phyloP scores from a whole-genome alignment of 2,329 filamentous ascomycete genomes.

The Bimuria novae-zelandiae region DNA sequence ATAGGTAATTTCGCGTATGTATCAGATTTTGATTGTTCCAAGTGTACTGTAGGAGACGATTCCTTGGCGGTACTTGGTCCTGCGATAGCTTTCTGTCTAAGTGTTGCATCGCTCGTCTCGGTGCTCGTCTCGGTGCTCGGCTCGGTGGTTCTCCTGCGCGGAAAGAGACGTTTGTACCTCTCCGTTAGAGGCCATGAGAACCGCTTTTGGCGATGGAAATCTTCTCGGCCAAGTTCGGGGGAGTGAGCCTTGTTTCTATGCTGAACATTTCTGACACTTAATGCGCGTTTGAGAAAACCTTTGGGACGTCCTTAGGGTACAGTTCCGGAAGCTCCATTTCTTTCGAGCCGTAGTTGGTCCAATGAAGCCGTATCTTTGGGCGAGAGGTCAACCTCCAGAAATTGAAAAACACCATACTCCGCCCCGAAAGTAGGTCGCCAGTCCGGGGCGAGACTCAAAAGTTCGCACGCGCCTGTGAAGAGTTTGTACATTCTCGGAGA shows the following conservation, averaged over 20 bases:
- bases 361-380: neutral
- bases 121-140: too few relatives aligned
- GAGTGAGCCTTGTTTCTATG: neutral
- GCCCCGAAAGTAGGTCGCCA: conserved; percentile 7
- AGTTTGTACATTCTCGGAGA: conserved; percentile 4
- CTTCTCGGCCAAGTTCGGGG: neutral
- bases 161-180: neutral
- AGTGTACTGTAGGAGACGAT: too few relatives aligned
- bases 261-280: conserved; percentile 1
- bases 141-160: neutral
- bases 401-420: conserved; percentile 6
- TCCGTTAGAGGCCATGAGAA: conserved; percentile 7
- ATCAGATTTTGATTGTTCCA: neutral
- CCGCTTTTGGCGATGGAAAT: neutral
- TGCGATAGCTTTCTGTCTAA: neutral
- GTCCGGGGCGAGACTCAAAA: neutral
- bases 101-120: neutral
- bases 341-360: neutral
- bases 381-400: conserved; percentile 7
- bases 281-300: conserved; percentile 6
- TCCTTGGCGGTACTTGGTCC: neutral
- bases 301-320: neutral
- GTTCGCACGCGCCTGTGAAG: neutral
- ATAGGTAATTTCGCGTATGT: neutral
- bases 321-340: neutral